Base-by-base conservation (phyloP, 1,284 basidiomycete genomes). In the Trichosporon inkin region DNA sequence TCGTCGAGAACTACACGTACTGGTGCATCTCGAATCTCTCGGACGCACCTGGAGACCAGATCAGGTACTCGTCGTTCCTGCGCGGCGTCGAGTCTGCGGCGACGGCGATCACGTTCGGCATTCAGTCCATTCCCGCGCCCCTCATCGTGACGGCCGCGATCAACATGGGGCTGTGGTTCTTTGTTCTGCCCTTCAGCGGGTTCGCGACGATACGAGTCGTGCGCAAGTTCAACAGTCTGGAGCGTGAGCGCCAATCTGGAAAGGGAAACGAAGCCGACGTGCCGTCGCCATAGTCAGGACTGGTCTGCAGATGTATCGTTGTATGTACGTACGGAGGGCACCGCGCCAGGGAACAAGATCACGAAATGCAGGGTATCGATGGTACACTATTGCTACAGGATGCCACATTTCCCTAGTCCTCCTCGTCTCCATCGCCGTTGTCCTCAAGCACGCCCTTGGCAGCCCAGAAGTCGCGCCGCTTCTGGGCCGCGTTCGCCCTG, bases 381-480 rank as follows among this genome's bases (percentile, higher is more conserved):
- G 24, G 28, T 49, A 49, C 44, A 49, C 22, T 49, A 28, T 28
- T 49, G 44, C 24, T 49, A 49, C 44, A 49, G 44, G 22, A 44
- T 44, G 13, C 11, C 6, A 8, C n/a, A 24, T 11, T 28, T 10
- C 41, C 20, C 28, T 35, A 53, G 34, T 58, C 57, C 22, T 57
- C 40, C 16, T 57, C 60, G 36, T 56, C 55, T 32, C 22, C 41
- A 13, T 40, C 38, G 32, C 28, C 28, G 28, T 47, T 19, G 8
- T 28, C 55, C 41, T 55, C 56, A 3, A 52, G 55, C 20, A 51
- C 58, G 19, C 39, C 57, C 55, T 56, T 60, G 28, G 53, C 37
- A 1, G 58, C 56, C 64, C 64, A 65, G 39, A 62, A 65, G n/a
- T 58, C 63, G 28, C 53, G 41, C 24, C 61, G 36, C 10, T 51